These are phyloP conservation scores for Colletotrichum viniferum DNA, from an alignment of 2,329 filamentous ascomycete species.

Conservation along the genomic window DNA sequence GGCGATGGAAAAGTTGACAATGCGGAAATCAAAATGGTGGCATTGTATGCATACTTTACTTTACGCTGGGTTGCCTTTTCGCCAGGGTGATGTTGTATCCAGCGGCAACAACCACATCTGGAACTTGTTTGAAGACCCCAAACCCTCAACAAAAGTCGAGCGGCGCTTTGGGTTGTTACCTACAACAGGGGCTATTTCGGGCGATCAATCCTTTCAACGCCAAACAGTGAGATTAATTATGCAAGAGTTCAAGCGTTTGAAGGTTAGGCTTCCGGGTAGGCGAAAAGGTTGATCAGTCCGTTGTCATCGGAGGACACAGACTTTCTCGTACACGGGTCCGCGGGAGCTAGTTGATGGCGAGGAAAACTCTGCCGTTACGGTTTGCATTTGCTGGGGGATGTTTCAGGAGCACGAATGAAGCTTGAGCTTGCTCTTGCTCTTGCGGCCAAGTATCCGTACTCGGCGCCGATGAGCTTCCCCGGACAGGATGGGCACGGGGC, in stretches of 20 bases:
- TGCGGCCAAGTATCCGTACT: neutral
- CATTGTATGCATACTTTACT: neutral
- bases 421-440: slow-evolving; percentile 3
- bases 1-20: neutral
- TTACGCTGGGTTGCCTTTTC: neutral
- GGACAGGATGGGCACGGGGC: neutral
- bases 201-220: neutral
- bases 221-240: neutral
- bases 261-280: slow-evolving; percentile 8
- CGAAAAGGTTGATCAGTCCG: neutral
- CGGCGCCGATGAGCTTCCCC: neutral
- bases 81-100: neutral
- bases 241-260: neutral
- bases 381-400: neutral
- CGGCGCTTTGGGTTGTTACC: neutral
- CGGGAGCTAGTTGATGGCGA: neutral
- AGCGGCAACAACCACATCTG: neutral
- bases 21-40: neutral
- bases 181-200: neutral
- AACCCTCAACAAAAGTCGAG: neutral
- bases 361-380: neutral
- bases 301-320: neutral
- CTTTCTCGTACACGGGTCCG: neutral
- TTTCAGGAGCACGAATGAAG: slow-evolving; percentile 13
- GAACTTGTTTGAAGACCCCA: neutral